Percentiles rank a stretch among this genome's conserved stretches.
Conservation (phyloP, 2,329 filamentous ascomycete species). For the Cladosporium colombiae region DNA sequence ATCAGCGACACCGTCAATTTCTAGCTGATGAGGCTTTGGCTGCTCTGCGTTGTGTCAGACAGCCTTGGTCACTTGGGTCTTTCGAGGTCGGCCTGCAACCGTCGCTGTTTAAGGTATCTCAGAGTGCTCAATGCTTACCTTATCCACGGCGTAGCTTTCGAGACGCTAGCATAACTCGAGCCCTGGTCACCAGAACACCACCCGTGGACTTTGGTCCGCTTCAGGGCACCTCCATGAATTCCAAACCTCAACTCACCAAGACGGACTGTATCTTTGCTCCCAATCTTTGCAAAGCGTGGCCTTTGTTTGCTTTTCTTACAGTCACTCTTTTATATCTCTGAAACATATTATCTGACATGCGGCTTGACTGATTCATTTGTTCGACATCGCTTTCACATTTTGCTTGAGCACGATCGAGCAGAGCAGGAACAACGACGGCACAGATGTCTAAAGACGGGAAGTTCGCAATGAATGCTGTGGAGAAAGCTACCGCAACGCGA, state of each 20-base stretch:
- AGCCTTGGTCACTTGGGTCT: neutral
- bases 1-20: neutral
- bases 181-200: neutral
- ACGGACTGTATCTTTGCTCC: neutral
- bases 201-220: too few relatives aligned
- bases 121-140: neutral
- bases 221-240: neutral
- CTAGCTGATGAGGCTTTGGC: neutral
- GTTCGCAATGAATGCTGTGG: neutral
- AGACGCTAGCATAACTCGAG: neutral
- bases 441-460: neutral
- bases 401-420: neutral
- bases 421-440: neutral
- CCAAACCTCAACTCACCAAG: neutral
- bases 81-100: neutral
- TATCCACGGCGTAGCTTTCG: neutral
- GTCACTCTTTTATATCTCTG: neutral
- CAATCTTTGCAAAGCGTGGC: neutral
- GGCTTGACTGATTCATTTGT: neutral
- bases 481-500: neutral
- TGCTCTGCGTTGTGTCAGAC: neutral
- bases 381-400: neutral
- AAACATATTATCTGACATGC: neutral
- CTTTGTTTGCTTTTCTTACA: neutral
- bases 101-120: neutral